Percentiles rank a stretch among this genome's conserved stretches.
These are phyloP conservation scores for Cutaneotrichosporon curvatum DNA, from an alignment of 1,284 basidiomycete species.

Conservation along the genomic window DNA sequence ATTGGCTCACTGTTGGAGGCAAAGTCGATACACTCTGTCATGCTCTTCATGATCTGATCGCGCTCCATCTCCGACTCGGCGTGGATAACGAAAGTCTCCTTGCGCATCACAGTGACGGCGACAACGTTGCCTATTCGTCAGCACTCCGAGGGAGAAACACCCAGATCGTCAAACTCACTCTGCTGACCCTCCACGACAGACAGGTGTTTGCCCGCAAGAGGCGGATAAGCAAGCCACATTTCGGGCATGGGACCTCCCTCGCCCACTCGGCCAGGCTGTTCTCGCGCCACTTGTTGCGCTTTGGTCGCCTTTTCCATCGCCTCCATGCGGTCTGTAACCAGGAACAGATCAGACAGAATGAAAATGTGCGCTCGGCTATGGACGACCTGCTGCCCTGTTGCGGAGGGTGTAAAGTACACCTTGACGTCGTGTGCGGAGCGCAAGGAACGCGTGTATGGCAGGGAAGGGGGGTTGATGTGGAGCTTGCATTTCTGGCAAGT, in stretches of 20 bases:
- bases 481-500: constrained; percentile 85
- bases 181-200: constrained; percentile 57
- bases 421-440: constrained; percentile 67
- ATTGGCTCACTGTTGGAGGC: constrained; percentile 58
- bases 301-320: constrained; percentile 53
- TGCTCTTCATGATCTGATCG: constrained; percentile 63
- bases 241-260: constrained; percentile 58
- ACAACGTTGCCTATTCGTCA: constrained; percentile 68
- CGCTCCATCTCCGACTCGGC: constrained; percentile 58
- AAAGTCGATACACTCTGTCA: constrained; percentile 77
- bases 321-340: constrained; percentile 76
- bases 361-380: constrained; percentile 77
- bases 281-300: constrained; percentile 36
- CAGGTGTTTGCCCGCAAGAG: constrained; percentile 88
- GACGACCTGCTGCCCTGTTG: constrained; percentile 64
- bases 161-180: constrained; percentile 27
- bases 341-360: constrained; percentile 84
- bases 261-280: constrained; percentile 42
- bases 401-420: constrained; percentile 69
- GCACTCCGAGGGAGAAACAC: constrained; percentile 7
- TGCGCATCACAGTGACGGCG: constrained; percentile 76
- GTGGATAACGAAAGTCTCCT: constrained; percentile 71
- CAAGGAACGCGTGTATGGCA: constrained; percentile 74
- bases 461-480: constrained; percentile 74
- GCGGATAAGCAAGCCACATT: constrained; percentile 92